Conservation (phyloP, 2,329 filamentous ascomycete species). For the Fusarium proliferatum region DNA sequence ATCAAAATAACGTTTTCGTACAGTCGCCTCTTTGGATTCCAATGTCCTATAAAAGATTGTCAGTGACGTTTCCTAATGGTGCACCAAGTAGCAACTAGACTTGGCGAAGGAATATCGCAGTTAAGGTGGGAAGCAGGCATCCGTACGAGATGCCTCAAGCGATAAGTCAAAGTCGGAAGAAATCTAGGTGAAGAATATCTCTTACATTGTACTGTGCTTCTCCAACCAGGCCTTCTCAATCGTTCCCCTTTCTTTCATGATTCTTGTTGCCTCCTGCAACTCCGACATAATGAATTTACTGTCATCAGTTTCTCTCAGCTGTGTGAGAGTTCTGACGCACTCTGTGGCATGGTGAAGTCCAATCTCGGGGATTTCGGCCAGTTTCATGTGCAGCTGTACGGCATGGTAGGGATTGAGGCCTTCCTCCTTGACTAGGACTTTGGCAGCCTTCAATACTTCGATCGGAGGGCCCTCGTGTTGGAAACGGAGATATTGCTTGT, state of each 20-base stretch:
- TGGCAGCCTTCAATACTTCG: not conserved
- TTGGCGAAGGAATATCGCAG: not conserved
- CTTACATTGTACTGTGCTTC: not conserved
- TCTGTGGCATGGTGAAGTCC: not conserved
- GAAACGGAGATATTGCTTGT: not conserved
- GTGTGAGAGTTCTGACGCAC: rapidly evolving
- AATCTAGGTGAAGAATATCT: not conserved
- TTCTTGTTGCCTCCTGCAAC: not conserved
- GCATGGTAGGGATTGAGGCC: not conserved
- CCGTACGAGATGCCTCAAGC: not conserved
- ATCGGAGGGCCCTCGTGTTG: not conserved
- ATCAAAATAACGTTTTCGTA: not conserved
- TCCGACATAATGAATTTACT: rapidly evolving
- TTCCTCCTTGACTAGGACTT: not conserved
- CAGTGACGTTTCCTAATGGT: not conserved
- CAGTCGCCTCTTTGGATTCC: not conserved
- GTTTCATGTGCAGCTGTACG: not conserved
- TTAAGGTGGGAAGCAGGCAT: not conserved
- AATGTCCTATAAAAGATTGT: not conserved
- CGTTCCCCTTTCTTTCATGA: not conserved
- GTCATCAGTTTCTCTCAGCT: not conserved
- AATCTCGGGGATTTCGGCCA: not conserved
- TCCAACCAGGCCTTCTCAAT: not conserved
- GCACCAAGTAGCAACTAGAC: not conserved
- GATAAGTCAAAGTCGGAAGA: not conserved